Conservation (phyloP, 2,329 filamentous ascomycete species). For the Aspergillus niger region DNA sequence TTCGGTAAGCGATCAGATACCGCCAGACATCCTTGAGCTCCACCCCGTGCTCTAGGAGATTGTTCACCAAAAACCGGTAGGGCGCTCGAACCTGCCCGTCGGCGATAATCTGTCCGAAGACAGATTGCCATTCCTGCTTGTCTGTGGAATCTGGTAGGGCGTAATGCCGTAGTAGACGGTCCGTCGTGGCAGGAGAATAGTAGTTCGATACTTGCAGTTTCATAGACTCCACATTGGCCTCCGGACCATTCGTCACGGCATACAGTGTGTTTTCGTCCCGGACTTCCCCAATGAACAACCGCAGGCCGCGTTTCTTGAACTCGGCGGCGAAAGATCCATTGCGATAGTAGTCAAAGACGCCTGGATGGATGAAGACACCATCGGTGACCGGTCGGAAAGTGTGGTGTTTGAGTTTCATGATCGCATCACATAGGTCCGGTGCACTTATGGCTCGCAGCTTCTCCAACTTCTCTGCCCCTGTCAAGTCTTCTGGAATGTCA, state of each 20-base stretch:
- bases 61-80: constrained; percentile 22
- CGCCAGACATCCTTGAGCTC: constrained; percentile 42
- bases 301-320: constrained; percentile 39
- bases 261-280: constrained; percentile 50
- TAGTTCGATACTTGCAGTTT: constrained; percentile 47
- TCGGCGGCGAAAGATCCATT: constrained; percentile 41
- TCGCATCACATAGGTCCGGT: constrained; percentile 36
- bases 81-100: constrained; percentile 28
- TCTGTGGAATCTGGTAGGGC: constrained; percentile 33
- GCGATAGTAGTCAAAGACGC: constrained; percentile 44
- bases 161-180: constrained; percentile 41
- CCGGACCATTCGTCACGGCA: constrained; percentile 43
- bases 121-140: constrained; percentile 39
- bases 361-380: constrained; percentile 42
- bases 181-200: constrained; percentile 44
- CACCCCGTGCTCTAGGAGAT: constrained; percentile 35
- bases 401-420: constrained; percentile 47
- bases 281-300: constrained; percentile 48
- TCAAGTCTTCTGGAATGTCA: constrained; percentile 23
- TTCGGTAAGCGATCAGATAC: constrained; percentile 46
- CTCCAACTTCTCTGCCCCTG: constrained; percentile 35
- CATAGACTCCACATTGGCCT: constrained; percentile 36
- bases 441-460: constrained; percentile 35
- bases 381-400: constrained; percentile 52
- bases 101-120: constrained; percentile 44